Evolutionary conservation across 495 filamentous ascomycete species (phyloP).

Genomic region (Penicillium soppii): DNA sequence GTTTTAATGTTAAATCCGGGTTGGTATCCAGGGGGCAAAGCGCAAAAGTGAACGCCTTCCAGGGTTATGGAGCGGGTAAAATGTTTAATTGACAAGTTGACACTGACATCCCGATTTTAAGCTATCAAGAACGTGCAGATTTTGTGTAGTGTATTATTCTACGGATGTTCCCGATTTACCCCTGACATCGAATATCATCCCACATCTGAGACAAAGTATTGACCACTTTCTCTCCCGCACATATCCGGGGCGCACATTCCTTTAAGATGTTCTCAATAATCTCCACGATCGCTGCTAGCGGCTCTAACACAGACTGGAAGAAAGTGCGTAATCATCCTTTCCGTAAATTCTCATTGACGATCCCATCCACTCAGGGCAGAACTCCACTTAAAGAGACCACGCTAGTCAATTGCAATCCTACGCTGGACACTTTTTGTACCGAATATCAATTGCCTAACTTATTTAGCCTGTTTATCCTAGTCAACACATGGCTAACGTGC

Average conservation of each 20-base stretch:
- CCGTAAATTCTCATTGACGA: neutral
- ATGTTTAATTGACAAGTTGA: neutral
- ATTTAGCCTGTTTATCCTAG: no score
- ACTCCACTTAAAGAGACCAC: neutral
- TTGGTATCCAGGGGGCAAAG: no score
- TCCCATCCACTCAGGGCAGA: conserved; percentile 3
- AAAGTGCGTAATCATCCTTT: conserved; percentile 14
- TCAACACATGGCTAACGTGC: no score
- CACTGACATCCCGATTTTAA: no score
- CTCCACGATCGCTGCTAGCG: conserved; percentile 22
- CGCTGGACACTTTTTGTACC: no score
- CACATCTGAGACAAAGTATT: conserved; percentile 5
- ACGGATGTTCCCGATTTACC: neutral
- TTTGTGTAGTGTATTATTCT: neutral
- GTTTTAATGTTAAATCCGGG: no score
- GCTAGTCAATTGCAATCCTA: neutral
- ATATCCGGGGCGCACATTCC: conserved; percentile 1
- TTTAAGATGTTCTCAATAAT: neutral
- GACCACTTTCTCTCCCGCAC: no score
- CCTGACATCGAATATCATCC: conserved; percentile 1
- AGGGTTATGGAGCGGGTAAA: no score
- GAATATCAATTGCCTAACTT: neutral
- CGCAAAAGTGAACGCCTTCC: no score
- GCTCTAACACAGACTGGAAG: conserved; percentile 1
- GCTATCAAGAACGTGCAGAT: neutral